phyloP scores from a whole-genome alignment of 805 yeast species.

The Komagataella pastoris region DNA sequence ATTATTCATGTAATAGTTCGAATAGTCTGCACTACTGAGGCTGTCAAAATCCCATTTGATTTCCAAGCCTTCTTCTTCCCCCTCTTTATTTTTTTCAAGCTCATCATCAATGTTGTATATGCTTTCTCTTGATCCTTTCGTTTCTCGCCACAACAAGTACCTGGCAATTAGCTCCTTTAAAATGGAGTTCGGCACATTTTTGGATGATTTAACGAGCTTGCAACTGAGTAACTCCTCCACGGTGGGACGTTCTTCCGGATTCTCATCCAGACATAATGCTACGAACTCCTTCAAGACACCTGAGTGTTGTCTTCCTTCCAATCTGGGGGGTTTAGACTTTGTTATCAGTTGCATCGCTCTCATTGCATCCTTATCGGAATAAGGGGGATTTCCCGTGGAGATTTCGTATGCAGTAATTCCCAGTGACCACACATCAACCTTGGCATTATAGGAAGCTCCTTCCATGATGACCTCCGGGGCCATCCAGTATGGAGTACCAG shows the following conservation, averaged over 20 bases:
- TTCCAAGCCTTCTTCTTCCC: constrained; percentile 18
- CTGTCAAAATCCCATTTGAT: constrained; percentile 90
- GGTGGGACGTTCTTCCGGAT: constrained; percentile 73
- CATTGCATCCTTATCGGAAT: constrained; percentile 87
- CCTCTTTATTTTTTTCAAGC: constrained; percentile 3
- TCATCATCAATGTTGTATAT: constrained; percentile 16
- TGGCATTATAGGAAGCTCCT: constrained; percentile 75
- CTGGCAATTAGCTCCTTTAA: constrained; percentile 66
- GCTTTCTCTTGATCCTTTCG: constrained; percentile 39
- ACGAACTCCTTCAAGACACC: constrained; percentile 70
- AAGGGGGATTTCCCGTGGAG: constrained; percentile 96
- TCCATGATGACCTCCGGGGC: constrained; percentile 97
- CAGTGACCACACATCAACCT: constrained; percentile 95
- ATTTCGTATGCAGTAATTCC: constrained; percentile 92
- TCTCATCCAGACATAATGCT: constrained; percentile 88
- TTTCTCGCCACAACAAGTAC: constrained; percentile 68
- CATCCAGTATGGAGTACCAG: constrained; percentile 98
- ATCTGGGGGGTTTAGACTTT: constrained; percentile 84
- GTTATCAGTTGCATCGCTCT: constrained; percentile 92
- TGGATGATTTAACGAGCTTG: constrained; percentile 54
- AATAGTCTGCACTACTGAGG: constrained; percentile 58
- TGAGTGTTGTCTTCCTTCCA: constrained; percentile 82
- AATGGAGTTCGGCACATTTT: constrained; percentile 40
- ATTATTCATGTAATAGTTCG: constrained; percentile 10
- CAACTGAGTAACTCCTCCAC: constrained; percentile 78